phyloP scores from a whole-genome alignment of 2,329 filamentous ascomycete species.

The Drechslerella stenobrocha region DNA sequence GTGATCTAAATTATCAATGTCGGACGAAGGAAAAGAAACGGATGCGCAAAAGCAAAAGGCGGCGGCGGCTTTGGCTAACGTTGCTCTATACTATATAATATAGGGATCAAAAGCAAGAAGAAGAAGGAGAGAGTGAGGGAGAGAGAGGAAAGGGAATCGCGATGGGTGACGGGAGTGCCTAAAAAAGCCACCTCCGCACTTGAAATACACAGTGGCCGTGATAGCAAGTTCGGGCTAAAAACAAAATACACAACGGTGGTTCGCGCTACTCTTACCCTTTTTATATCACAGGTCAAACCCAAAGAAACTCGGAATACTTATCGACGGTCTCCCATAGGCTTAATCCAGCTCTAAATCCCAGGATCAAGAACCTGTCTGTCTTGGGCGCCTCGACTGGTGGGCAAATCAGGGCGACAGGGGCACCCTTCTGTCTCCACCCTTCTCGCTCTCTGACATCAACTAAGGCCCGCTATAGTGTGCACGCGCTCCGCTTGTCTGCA shows the following conservation, averaged over 20 bases:
- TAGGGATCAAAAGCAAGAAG: slow-evolving; percentile 1
- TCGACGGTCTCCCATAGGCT: slow-evolving; percentile 1
- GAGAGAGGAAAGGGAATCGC: slow-evolving; percentile 8
- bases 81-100: neutral
- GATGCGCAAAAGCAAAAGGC: neutral
- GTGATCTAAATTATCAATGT: too few species aligned
- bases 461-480: neutral
- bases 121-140: neutral
- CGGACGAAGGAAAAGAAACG: neutral
- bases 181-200: slow-evolving; percentile 6
- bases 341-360: neutral
- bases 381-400: slow-evolving; percentile 3
- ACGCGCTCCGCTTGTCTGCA: slow-evolving; percentile 8
- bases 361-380: slow-evolving; percentile 7
- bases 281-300: neutral
- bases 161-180: slow-evolving; percentile 2
- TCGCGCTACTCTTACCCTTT: slow-evolving; percentile 1
- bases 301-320: neutral
- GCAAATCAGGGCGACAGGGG: slow-evolving; percentile 41
- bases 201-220: neutral
- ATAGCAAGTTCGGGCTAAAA: neutral
- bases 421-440: neutral
- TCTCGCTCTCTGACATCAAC: neutral
- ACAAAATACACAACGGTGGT: neutral
- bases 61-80: neutral